Conservation (phyloP, 257 asterid species). For the Leptodermis oblonga region DNA sequence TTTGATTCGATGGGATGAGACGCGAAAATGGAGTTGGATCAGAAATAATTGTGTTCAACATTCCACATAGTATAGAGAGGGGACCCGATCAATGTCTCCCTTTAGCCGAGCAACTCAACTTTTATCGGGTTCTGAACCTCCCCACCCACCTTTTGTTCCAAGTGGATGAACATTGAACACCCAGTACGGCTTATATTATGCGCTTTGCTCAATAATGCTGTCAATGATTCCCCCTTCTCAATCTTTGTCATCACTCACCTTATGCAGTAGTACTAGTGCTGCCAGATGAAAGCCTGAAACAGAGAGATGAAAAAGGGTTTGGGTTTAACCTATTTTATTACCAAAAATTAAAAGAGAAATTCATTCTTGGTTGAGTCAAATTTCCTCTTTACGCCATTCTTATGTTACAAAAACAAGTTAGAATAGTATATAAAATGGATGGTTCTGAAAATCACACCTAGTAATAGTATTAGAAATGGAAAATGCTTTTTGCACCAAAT, state of each 20-base stretch:
- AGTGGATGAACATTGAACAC: constrained; percentile 23
- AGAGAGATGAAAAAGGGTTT: no score
- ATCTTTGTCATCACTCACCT: not conserved
- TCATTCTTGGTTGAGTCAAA: no score
- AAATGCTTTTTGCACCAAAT: no score
- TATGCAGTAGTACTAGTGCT: not conserved
- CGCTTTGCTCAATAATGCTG: constrained; percentile 35
- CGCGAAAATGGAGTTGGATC: constrained; percentile 3
- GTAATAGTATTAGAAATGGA: no score
- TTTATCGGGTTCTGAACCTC: constrained; percentile 30
- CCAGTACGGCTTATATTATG: constrained; percentile 28
- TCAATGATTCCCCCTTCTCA: constrained; percentile 32
- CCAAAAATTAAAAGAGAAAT: no score
- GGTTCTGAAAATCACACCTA: no score
- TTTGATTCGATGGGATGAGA: no score
- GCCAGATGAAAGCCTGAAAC: no score
- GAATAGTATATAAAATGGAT: no score
- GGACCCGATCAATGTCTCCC: constrained; percentile 36
- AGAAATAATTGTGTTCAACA: constrained; percentile 16
- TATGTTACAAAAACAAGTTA: no score
- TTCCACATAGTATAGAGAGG: constrained; percentile 19
- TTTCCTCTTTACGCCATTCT: no score
- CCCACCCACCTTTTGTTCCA: constrained; percentile 22
- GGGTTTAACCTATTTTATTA: no score
- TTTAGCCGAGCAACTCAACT: constrained; percentile 36